Evolutionary conservation across 2,329 filamentous ascomycete genomes (phyloP).

Genomic region (Microdochium nivale): DNA sequence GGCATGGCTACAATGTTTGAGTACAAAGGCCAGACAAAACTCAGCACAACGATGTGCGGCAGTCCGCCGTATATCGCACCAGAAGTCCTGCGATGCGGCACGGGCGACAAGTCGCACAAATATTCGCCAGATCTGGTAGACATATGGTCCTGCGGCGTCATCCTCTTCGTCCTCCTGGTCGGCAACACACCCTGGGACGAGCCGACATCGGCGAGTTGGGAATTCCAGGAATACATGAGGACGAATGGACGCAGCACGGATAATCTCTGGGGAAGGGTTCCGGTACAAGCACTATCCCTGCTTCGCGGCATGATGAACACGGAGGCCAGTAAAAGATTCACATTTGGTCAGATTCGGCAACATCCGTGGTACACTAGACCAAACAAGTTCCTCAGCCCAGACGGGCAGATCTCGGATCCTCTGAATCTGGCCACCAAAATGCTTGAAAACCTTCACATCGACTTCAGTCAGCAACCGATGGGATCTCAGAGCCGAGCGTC

Average conservation of each 20-base stretch:
- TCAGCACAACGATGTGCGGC: constrained; percentile 83
- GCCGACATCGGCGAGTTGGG: constrained; percentile 76
- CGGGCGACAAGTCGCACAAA: constrained; percentile 39
- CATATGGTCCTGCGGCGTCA: constrained; percentile 95
- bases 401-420: constrained; percentile 70
- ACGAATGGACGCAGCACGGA: constrained; percentile 77
- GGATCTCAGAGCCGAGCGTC: constrained; percentile 24
- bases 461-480: constrained; percentile 64
- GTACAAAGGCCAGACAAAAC: constrained; percentile 74
- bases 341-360: constrained; percentile 75
- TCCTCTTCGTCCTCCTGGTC: constrained; percentile 90
- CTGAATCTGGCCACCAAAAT: constrained; percentile 86
- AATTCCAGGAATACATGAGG: constrained; percentile 80
- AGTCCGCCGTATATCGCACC: constrained; percentile 97
- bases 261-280: constrained; percentile 75
- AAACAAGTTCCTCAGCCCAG: constrained; percentile 66
- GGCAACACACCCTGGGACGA: constrained; percentile 98
- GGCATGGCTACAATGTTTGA: constrained; percentile 90
- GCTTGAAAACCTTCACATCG: constrained; percentile 84
- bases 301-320: constrained; percentile 90
- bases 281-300: constrained; percentile 65
- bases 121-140: constrained; percentile 78
- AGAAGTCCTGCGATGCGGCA: constrained; percentile 62
- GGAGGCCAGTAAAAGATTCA: constrained; percentile 66
- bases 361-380: constrained; percentile 91